Evolutionary conservation across 1,139 yeast genomes (phyloP).

Genomic region (Debaryomyces udenii): DNA sequence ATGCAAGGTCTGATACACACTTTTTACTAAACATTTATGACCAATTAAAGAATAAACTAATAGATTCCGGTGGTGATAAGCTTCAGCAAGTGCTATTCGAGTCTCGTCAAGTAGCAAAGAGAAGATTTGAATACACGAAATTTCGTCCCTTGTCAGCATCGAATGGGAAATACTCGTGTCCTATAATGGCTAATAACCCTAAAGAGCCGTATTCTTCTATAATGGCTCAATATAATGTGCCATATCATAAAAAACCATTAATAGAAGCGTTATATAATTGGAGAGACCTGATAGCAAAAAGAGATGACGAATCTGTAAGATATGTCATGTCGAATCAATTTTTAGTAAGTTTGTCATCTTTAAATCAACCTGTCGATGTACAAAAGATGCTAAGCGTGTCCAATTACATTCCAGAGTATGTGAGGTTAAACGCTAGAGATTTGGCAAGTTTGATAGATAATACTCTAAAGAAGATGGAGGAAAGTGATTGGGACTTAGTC

Average conservation of each 20-base stretch:
- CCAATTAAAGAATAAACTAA: conserved; percentile 64
- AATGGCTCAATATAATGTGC: conserved; percentile 68
- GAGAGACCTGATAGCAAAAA: conserved; percentile 80
- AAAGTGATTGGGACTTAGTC: conserved; percentile 33
- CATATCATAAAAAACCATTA: conserved; percentile 55
- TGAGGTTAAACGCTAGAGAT: conserved; percentile 57
- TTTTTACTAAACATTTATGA: conserved; percentile 82
- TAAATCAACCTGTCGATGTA: conserved; percentile 57
- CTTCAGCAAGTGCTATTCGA: conserved; percentile 62
- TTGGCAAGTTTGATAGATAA: conserved; percentile 57
- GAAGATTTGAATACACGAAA: conserved; percentile 76
- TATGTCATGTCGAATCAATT: conserved; percentile 84
- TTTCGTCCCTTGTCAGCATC: conserved; percentile 52
- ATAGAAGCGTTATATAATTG: conserved; percentile 70
- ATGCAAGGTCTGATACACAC: conserved; percentile 96
- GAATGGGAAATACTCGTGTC: conserved; percentile 44
- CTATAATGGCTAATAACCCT: conserved; percentile 48
- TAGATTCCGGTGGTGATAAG: conserved; percentile 36
- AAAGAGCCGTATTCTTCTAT: conserved; percentile 62
- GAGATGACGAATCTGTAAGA: conserved; percentile 81
- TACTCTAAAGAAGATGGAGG: conserved; percentile 33
- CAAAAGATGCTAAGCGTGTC: conserved; percentile 59
- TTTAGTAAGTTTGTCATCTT: conserved; percentile 61
- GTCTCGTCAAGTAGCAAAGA: conserved; percentile 78
- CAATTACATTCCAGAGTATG: conserved; percentile 56